Conservation (phyloP, 495 filamentous ascomycete species). For the Extremus antarcticus region DNA sequence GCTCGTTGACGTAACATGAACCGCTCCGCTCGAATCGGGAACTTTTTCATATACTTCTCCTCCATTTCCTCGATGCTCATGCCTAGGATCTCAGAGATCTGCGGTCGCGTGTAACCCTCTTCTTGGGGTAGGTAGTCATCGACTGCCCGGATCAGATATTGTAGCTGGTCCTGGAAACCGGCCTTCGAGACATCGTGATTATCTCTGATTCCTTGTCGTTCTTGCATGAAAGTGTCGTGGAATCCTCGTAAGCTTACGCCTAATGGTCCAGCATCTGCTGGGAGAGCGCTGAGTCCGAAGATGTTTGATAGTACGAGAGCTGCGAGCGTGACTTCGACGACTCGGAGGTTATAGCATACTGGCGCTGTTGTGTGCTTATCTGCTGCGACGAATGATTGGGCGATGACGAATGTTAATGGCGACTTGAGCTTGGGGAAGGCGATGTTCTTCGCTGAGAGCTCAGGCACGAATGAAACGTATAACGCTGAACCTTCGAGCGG, state of each 20-base stretch:
- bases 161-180: constrained; percentile 53
- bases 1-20: constrained; percentile 83
- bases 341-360: constrained; percentile 89
- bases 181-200: constrained; percentile 29
- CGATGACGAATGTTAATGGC: constrained; percentile 82
- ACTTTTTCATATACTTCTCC: constrained; percentile 62
- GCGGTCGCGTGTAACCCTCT: constrained; percentile 77
- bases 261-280: constrained; percentile 71
- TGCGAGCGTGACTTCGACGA: constrained; percentile 88
- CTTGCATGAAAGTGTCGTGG: constrained; percentile 66
- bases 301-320: constrained; percentile 60
- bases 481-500: constrained; percentile 73
- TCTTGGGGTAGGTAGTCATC: constrained; percentile 56
- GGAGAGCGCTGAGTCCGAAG: constrained; percentile 49
- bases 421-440: constrained; percentile 74
- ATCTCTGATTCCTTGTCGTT: constrained; percentile 40
- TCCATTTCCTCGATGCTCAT: constrained; percentile 62
- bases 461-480: constrained; percentile 80
- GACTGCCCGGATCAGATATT: constrained; percentile 53
- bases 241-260: constrained; percentile 76
- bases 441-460: constrained; percentile 63
- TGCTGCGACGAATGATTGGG: constrained; percentile 83
- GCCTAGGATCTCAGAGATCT: constrained; percentile 64
- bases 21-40: constrained; percentile 76
- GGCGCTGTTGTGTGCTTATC: constrained; percentile 92